Evolutionary conservation across 345 rosid genomes (phyloP).

Genomic region (Clausena lansium): DNA sequence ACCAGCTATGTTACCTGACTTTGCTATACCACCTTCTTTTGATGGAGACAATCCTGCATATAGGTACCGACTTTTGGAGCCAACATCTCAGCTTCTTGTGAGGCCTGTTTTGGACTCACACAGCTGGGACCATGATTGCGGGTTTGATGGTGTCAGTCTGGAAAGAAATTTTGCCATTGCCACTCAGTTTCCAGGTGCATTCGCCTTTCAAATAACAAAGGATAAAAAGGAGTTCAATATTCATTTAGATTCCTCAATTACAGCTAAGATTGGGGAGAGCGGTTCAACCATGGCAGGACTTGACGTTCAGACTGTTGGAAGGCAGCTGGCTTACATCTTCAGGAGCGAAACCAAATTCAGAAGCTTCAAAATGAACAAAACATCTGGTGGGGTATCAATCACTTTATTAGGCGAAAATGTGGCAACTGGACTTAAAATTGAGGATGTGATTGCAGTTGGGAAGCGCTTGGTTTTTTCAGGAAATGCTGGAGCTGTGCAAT

Average conservation of each 20-base stretch:
- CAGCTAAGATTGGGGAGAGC: conserved; percentile 29
- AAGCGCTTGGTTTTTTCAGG: conserved; percentile 30
- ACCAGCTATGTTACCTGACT: conserved; percentile 35
- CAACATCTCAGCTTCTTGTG: conserved; percentile 26
- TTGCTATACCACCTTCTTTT: conserved; percentile 39
- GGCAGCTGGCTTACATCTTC: conserved; percentile 41
- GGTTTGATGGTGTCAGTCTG: conserved; percentile 39
- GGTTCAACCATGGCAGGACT: conserved; percentile 47
- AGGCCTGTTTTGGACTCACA: conserved; percentile 40
- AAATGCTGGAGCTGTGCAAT: conserved; percentile 34
- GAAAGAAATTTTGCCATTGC: conserved; percentile 30
- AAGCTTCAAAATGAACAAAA: conserved; percentile 30
- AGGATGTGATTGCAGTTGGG: conserved; percentile 36
- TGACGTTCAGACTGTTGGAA: conserved; percentile 40
- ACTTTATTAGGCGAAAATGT: conserved; percentile 31
- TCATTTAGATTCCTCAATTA: conserved; percentile 37
- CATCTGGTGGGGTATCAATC: conserved; percentile 32
- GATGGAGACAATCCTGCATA: conserved; percentile 35
- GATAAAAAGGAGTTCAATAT: conserved; percentile 39
- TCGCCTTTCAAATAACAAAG: conserved; percentile 37
- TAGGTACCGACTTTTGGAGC: conserved; percentile 35
- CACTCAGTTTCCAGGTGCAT: conserved; percentile 26
- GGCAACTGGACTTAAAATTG: conserved; percentile 43
- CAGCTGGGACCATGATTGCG: conserved; percentile 45
- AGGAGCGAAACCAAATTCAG: conserved; percentile 34